Conservation (phyloP, 2,329 filamentous ascomycete genomes). For the Diaporthe helianthi region DNA sequence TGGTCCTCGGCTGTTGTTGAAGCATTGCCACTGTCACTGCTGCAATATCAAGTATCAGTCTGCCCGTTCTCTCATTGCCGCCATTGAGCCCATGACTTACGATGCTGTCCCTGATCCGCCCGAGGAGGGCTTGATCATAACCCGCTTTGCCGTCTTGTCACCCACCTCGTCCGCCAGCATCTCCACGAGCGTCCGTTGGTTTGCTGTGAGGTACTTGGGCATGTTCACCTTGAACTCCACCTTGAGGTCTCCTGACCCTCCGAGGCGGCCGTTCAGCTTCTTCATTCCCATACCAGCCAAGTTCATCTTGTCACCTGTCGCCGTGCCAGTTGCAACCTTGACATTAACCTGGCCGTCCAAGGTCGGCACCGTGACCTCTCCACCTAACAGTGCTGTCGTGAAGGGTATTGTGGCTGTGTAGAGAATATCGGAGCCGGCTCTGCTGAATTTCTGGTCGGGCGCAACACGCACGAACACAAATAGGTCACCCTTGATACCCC, state of each 20-base stretch:
- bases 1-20: constrained; percentile 54
- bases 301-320: constrained; percentile 90
- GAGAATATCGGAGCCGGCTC: constrained; percentile 86
- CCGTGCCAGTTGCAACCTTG: constrained; percentile 89
- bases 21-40: neutral
- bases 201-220: constrained; percentile 91
- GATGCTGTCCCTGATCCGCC: constrained; percentile 34
- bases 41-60: neutral
- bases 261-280: constrained; percentile 73
- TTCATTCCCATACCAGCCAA: constrained; percentile 94
- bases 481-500: constrained; percentile 81
- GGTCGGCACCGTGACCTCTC: constrained; percentile 88
- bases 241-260: constrained; percentile 78
- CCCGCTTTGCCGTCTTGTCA: constrained; percentile 87
- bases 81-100: constrained; percentile 49
- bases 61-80: constrained; percentile 18
- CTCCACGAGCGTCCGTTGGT: constrained; percentile 91
- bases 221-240: constrained; percentile 95
- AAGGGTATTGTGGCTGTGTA: constrained; percentile 92
- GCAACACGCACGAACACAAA: constrained; percentile 90
- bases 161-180: constrained; percentile 97
- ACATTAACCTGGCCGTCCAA: constrained; percentile 90
- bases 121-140: constrained; percentile 67
- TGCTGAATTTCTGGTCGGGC: constrained; percentile 88
- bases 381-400: constrained; percentile 90